Evolutionary conservation across 2,329 filamentous ascomycete genomes (phyloP).

Genomic region (Colletotrichum sp.): DNA sequence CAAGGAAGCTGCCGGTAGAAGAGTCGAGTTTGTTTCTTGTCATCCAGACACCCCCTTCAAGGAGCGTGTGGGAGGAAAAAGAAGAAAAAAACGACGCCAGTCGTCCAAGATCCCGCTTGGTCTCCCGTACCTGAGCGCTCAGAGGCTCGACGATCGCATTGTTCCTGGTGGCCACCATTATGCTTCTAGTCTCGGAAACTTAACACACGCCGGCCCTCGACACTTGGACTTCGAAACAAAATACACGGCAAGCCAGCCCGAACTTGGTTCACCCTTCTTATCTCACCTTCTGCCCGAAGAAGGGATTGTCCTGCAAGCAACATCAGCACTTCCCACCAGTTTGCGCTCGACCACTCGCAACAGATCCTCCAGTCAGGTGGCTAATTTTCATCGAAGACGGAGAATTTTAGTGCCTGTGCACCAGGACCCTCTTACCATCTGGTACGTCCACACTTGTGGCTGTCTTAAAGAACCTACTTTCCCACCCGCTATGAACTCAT

Average conservation of each 20-base stretch:
- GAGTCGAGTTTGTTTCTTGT: conserved; percentile 19
- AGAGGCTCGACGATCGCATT: conserved; percentile 24
- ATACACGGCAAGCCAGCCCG: conserved; percentile 30
- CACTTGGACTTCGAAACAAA: conserved; percentile 37
- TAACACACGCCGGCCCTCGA: conserved; percentile 33
- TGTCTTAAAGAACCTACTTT: conserved; percentile 30
- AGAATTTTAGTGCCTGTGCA: conserved; percentile 28
- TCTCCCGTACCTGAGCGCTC: conserved; percentile 25
- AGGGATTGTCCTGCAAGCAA: conserved; percentile 26
- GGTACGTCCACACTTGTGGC: conserved; percentile 23
- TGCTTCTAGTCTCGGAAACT: conserved; percentile 36
- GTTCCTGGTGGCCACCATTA: conserved; percentile 28
- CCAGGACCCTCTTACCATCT: conserved; percentile 24
- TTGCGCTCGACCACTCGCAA: conserved; percentile 26
- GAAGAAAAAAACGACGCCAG: conserved; percentile 8
- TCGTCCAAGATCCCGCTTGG: conserved; percentile 22
- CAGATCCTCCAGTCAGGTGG: conserved; percentile 26
- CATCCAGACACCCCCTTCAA: conserved; percentile 16
- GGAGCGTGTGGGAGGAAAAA: background rate
- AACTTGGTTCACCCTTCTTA: conserved; percentile 28
- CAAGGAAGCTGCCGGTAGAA: conserved; percentile 11
- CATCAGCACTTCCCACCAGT: conserved; percentile 26
- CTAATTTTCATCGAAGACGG: conserved; percentile 24
- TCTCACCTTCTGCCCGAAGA: conserved; percentile 25
- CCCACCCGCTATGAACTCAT: conserved; percentile 25